Evolutionary conservation across 495 filamentous ascomycete genomes (phyloP).

Genomic region (Achaetomiella virescens): DNA sequence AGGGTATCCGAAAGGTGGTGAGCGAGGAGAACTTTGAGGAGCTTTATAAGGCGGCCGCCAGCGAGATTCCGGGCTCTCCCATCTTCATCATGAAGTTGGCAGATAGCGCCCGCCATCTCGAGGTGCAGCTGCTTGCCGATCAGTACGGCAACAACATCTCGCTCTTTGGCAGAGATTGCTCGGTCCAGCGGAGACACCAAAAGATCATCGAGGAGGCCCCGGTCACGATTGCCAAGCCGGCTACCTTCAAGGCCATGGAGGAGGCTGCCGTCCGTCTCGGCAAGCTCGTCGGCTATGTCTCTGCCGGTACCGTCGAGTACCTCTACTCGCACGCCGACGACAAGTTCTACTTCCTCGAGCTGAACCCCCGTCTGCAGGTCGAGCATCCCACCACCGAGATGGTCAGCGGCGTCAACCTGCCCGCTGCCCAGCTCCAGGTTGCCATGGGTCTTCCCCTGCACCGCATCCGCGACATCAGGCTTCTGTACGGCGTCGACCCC

Average conservation of each 20-base stretch:
- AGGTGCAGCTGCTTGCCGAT: constrained; percentile 95
- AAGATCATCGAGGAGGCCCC: constrained; percentile 99
- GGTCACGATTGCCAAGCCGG: constrained; percentile 84
- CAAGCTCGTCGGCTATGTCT: constrained; percentile 93
- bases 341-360: constrained; percentile 98
- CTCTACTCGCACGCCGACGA: constrained; percentile 97
- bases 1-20: constrained; percentile 97
- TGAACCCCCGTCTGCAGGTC: constrained; percentile 97
- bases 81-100: constrained; percentile 99
- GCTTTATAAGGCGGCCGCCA: constrained; percentile 90
- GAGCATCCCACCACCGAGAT: constrained; percentile 99
- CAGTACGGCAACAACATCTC: constrained; percentile 99
- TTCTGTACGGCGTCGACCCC: constrained; percentile 94
- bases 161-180: constrained; percentile 96
- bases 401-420: constrained; percentile 96
- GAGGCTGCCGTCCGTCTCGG: constrained; percentile 91
- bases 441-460: constrained; percentile 98
- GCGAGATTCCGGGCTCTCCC: constrained; percentile 96
- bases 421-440: constrained; percentile 95
- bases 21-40: constrained; percentile 73
- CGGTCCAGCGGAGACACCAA: constrained; percentile 95
- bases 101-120: constrained; percentile 91
- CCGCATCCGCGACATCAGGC: constrained; percentile 89
- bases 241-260: constrained; percentile 94
- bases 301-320: constrained; percentile 97